Evolutionary conservation across 441 rosid genomes (phyloP), one percentile per base, ranked within the genome.

Genomic region (Omphalea diandra): DNA sequence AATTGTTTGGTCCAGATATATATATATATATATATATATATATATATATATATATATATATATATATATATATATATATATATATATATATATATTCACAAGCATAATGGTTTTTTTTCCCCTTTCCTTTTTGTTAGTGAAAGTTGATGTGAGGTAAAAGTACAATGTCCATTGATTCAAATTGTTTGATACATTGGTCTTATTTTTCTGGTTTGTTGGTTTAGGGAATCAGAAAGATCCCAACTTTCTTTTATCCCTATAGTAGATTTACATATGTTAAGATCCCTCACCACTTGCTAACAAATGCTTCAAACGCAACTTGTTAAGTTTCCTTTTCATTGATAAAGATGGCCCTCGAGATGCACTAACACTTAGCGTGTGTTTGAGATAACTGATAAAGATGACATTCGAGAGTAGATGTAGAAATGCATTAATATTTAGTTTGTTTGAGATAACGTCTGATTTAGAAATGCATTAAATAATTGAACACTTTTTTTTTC

Each of bases 91-190:
- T 2, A 70, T 22, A 56, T 50, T 72, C 8, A 47, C 65, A 72
- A 57, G 68, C 44, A 65, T 17, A 22, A 55, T 17, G n/a, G 12
- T 15, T 24, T 14, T 15, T n/a, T 29, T 47, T 26, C 11, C 26
- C 4, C 12, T 71, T 62, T 55, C 17, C 43, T 38, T 80, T 68
- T 65, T 31, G 40, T 33, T 72, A 79, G 81, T 76, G 81, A 75
- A 79, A 76, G 81, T 35, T 78, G 80, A 75, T 71, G 81, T 70
- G 72, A 72, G 63, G 68, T 58, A 70, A 70, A 77, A 76, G 76
- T 73, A 65, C 73, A 38, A 59, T n/a, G 70, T 72, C 67, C 75
- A 66, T 65, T 44, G n/a, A n/a, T n/a, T n/a, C 50, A 46, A 29
- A 4, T 29, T 68, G 41, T 31, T 47, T 44, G 26, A 33, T 20